These are phyloP conservation scores for Rutstroemia sp. DNA, from an alignment of 2,329 filamentous ascomycete species.

Conservation along the genomic window DNA sequence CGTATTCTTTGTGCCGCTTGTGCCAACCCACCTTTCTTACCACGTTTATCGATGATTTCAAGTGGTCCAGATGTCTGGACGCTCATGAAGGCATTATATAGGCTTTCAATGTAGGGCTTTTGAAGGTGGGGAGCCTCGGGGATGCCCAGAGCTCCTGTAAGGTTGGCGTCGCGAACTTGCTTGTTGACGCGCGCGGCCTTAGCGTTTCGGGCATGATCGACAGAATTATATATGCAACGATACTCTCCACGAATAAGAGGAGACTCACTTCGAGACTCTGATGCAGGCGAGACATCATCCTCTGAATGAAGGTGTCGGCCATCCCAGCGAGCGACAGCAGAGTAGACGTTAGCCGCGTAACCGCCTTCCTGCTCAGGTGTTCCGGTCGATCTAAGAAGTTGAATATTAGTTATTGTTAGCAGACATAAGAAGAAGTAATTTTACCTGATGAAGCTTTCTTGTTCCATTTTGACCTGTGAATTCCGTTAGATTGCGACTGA, in stretches of 20 bases:
- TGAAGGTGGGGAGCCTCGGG: neutral
- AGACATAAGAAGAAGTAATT: too few species aligned
- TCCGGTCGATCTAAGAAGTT: too few species aligned
- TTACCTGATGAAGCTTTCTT: neutral
- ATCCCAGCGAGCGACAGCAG: too few species aligned
- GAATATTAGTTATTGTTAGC: too few species aligned
- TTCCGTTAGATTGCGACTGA: neutral
- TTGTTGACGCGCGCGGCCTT: neutral
- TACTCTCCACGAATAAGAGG: neutral
- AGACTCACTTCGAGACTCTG: neutral
- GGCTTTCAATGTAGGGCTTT: constrained; percentile 1
- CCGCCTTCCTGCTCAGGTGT: too few species aligned
- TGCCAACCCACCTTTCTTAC: constrained; percentile 12
- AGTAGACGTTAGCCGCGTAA: too few species aligned
- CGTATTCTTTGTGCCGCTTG: constrained; percentile 15
- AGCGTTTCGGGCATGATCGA: neutral
- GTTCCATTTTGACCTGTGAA: neutral
- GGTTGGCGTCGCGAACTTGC: neutral
- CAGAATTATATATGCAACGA: neutral
- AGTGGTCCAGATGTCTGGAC: neutral
- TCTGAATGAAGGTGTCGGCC: too few species aligned
- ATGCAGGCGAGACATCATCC: neutral
- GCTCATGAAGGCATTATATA: constrained; percentile 16
- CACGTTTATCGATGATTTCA: constrained; percentile 17
- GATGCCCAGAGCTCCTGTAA: neutral